Evolutionary conservation across 139 green algal genomes (phyloP), one percentile per base, ranked within the genome.

Genomic region (Zygnema circumcarinatum): DNA sequence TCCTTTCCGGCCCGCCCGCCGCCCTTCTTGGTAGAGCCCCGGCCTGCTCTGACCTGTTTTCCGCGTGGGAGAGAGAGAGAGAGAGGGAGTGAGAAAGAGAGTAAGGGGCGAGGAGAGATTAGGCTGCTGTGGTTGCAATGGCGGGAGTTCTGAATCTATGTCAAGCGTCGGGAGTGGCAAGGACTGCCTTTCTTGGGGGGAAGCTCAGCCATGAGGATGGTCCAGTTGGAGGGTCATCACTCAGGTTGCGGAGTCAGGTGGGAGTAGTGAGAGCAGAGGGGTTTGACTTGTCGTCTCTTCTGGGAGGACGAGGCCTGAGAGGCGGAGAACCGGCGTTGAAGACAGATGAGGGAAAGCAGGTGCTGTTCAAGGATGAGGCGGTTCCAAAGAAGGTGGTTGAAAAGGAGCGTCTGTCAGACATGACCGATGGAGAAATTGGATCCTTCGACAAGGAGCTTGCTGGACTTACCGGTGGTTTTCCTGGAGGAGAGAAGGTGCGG

Each of bases 361-460:
- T 35, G 0, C 33, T 87, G 36, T 87, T 39, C 21, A 80, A 56
- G 2, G 67, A 83, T 21, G 38, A 76, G 33, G 81, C 67, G 31
- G 76, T 41, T 40, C 52, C 52, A 29, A 81, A 1, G 21, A 29
- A 86, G 54, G 54, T 47, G 35, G 22, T 32, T 2, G 36, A 47
- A 36, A 87, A 87, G 25, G 38, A 83, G 67, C 40, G 62, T 31
- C 32, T 87, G 31, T 22, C 29, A 31, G 74, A 56, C 67, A 22
- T 83, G 75, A 35, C 69, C 38, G 81, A 83, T 53, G 35, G 62
- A 22, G 56, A n/a, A 25, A 29, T 47, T 25, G 81, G 81, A 29
- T 11, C 69, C 16, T 89, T 89, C 22, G 79, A 89, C 74, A 89
- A 89, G 74, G 84, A 89, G 84, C 84, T 89, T 1, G 1, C 32